phyloP scores from a whole-genome alignment of 768 basidiomycete species.

The Glaciozyma antarctica region DNA sequence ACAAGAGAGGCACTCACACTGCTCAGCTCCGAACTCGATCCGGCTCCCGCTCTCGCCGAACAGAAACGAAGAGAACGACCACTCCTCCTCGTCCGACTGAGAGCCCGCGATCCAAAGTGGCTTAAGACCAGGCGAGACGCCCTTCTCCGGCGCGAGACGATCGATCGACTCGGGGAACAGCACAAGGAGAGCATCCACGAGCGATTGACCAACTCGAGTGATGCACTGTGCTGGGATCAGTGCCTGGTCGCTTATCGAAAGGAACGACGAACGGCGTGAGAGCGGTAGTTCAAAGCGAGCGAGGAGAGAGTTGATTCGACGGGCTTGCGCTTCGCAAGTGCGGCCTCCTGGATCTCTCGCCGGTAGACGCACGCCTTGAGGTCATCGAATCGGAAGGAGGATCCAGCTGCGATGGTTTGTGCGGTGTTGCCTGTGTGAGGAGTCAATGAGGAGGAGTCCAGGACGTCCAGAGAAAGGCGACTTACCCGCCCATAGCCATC shows the following conservation, averaged over 20 bases:
- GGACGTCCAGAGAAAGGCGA: not conserved
- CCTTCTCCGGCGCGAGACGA: not conserved
- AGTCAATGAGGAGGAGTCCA: not conserved
- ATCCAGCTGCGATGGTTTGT: not conserved
- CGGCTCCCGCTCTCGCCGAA: not conserved
- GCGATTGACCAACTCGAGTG: not conserved
- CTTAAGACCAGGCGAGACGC: not conserved
- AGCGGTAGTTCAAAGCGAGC: not conserved
- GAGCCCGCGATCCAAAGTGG: not conserved
- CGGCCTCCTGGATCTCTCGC: not conserved
- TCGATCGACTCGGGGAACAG: not conserved
- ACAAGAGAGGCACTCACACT: not conserved
- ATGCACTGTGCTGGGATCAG: not conserved
- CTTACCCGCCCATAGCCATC: not conserved
- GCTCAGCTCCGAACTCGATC: conserved; percentile 4
- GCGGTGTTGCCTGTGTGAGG: not conserved
- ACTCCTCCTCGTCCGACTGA: not conserved
- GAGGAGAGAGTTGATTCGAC: not conserved
- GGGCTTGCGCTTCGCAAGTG: not conserved
- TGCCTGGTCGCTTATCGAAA: not conserved
- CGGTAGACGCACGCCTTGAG: not conserved
- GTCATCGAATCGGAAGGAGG: not conserved
- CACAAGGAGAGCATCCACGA: not conserved
- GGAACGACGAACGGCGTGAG: not conserved
- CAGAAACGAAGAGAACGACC: not conserved